These are phyloP conservation scores for Trichoderma parareesei DNA, from an alignment of 495 filamentous ascomycete genomes.

Conservation along the genomic window DNA sequence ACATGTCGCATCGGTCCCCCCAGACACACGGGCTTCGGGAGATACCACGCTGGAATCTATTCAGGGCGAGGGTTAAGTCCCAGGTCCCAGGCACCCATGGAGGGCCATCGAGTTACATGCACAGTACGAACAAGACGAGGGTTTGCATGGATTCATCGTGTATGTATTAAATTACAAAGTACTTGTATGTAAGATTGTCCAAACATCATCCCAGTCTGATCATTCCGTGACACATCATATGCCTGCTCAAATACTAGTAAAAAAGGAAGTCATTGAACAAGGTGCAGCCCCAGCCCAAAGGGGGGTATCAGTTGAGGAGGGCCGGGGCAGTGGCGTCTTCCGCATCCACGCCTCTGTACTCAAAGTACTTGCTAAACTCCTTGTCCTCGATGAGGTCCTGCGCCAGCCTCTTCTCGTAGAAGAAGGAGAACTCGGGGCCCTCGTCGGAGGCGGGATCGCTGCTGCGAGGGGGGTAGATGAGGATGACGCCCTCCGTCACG, in stretches of 20 bases:
- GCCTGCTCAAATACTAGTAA: background rate
- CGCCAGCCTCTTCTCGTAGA: constrained; percentile 30
- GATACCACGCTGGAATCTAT: too few relatives aligned
- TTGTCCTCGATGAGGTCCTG: constrained; percentile 29
- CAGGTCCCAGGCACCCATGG: too few relatives aligned
- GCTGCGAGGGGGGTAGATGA: constrained; percentile 24
- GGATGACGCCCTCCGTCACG: constrained; percentile 22
- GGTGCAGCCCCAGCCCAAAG: background rate
- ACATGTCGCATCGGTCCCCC: too few relatives aligned
- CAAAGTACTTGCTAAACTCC: constrained; percentile 33
- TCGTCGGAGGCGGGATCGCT: constrained; percentile 25
- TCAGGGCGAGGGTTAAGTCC: too few relatives aligned
- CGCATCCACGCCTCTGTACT: constrained; percentile 27
- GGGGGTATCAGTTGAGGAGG: background rate
- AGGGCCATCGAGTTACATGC: too few relatives aligned
- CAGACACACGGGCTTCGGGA: too few relatives aligned
- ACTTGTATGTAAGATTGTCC: too few relatives aligned
- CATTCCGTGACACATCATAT: background rate
- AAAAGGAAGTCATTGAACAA: background rate
- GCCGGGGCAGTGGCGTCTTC: constrained; percentile 14
- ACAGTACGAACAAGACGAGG: too few relatives aligned
- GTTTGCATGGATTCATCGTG: too few relatives aligned
- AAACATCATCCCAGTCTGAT: too few relatives aligned
- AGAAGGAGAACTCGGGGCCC: constrained; percentile 35
- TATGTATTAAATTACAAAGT: too few relatives aligned